Evolutionary conservation across 352 stramenopile genomes (phyloP), one percentile per base, ranked within the genome.

Genomic region (Phytophthora pluvialis): DNA sequence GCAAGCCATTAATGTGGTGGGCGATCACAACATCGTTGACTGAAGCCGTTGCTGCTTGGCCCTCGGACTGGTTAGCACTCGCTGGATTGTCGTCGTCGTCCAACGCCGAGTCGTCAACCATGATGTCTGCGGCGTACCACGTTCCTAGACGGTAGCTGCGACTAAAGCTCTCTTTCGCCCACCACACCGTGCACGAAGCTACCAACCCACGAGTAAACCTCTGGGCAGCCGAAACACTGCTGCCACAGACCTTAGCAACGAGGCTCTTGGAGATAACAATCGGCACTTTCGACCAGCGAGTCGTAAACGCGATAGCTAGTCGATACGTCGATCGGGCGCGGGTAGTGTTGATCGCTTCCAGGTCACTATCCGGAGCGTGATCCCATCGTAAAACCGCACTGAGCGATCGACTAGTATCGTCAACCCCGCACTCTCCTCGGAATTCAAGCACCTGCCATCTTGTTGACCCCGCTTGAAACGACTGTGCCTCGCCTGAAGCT

Each of bases 101-200:
- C 33, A 28, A 43, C 29, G 42, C 15, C 9, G 15, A 33, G 12
- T 68, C 35, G n/a, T 70, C 50, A 9, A 58, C 11, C 13, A 66
- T 53, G 4, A 89, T 65, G n/a, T 91, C 82, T 0, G 74, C 75
- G 0, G 71, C 75, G 48, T 90, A 95, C 87, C 85, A 95, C 1
- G 85, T 89, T 2, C 87, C 87, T 7, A 94, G 58, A 1, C 84
- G 78, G 53, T 89, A 92, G 52, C 75, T 83, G 12, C 87, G 72
- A 52, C 85, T 93, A 50, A 78, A 92, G 21, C 80, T 89, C 57
- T 95, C 87, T n/a, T 83, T 77, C 0, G 81, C 85, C 87, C 87
- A 95, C 87, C 85, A 95, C 15, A 77, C 74, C 1, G 73, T 92
- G 5, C 83, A 60, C 3, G 80, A 74, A 7, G 54, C 60, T 29